Evolutionary conservation across 495 filamentous ascomycete genomes (phyloP).

Genomic region (Xylona heveae): DNA sequence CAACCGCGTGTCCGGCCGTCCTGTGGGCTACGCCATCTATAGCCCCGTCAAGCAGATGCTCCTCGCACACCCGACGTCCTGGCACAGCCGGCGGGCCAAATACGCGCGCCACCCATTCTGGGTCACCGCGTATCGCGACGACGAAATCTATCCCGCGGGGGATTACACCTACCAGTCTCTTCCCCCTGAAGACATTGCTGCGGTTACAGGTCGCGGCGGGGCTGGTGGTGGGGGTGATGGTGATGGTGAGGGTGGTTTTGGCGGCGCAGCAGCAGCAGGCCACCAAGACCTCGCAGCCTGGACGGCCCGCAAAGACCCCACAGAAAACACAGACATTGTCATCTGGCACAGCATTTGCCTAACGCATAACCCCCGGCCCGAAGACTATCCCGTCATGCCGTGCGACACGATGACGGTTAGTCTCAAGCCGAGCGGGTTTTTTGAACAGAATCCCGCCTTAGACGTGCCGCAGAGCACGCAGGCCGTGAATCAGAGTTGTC

Average conservation of each 20-base stretch:
- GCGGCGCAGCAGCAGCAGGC: no score
- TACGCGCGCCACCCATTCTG: slow-evolving; percentile 18
- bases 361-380: slow-evolving; percentile 35
- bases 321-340: slow-evolving; percentile 27
- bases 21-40: slow-evolving; percentile 16
- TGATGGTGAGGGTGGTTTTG: no score
- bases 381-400: slow-evolving; percentile 42
- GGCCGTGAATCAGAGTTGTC: no score
- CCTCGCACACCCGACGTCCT: slow-evolving; percentile 15
- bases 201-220: no score
- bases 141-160: slow-evolving; percentile 19
- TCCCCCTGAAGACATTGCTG: slow-evolving; percentile 13
- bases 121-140: slow-evolving; percentile 17
- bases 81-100: slow-evolving; percentile 15
- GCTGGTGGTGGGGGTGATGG: no score
- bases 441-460: slow-evolving; percentile 28
- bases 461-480: slow-evolving; percentile 32
- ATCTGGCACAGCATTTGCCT: slow-evolving; percentile 40
- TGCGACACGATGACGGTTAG: slow-evolving; percentile 37
- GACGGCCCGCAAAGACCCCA: slow-evolving; percentile 17
- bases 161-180: slow-evolving; percentile 22
- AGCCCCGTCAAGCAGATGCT: slow-evolving; percentile 14
- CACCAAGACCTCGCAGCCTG: slow-evolving; percentile 21
- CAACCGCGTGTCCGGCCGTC: slow-evolving; percentile 7
- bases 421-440: slow-evolving; percentile 30